phyloP scores from a whole-genome alignment of 2,329 filamentous ascomycete species.

The Cadophora luteo-olivacea region DNA sequence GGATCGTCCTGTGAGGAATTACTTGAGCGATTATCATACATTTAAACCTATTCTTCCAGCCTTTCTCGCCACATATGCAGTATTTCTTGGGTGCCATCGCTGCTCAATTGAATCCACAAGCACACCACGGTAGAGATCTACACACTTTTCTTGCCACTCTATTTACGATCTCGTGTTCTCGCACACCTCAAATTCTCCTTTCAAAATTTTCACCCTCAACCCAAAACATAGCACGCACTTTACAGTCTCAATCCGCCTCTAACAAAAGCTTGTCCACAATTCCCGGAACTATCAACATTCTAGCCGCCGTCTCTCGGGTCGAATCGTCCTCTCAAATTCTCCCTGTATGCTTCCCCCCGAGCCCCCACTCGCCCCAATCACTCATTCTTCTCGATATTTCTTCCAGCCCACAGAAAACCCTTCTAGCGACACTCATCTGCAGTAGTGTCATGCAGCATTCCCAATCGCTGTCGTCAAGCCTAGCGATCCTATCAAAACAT shows the following conservation, averaged over 20 bases:
- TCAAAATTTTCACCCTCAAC: not conserved
- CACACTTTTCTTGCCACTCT: constrained; percentile 14
- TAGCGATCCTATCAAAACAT: constrained; percentile 26
- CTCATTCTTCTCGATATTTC: not conserved
- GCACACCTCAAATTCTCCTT: not conserved
- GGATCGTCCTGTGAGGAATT: constrained; percentile 61
- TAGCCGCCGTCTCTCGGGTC: not conserved
- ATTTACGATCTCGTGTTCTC: constrained; percentile 11
- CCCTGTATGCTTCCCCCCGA: constrained; percentile 1
- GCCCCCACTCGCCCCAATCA: no score
- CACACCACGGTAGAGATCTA: not conserved
- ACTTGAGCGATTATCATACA: not conserved
- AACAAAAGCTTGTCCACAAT: constrained; percentile 16
- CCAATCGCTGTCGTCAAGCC: constrained; percentile 6
- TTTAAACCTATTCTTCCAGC: not conserved
- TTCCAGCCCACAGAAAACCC: not conserved
- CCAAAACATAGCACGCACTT: no score
- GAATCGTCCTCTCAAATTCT: not conserved
- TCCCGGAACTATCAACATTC: constrained; percentile 5
- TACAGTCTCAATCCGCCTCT: not conserved
- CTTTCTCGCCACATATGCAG: not conserved
- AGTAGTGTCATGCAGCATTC: constrained; percentile 23
- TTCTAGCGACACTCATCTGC: constrained; percentile 15
- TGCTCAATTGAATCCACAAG: not conserved
- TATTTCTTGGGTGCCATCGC: not conserved